Evolutionary conservation across 768 basidiomycete species (phyloP).

Genomic region (Lentinula boryana): DNA sequence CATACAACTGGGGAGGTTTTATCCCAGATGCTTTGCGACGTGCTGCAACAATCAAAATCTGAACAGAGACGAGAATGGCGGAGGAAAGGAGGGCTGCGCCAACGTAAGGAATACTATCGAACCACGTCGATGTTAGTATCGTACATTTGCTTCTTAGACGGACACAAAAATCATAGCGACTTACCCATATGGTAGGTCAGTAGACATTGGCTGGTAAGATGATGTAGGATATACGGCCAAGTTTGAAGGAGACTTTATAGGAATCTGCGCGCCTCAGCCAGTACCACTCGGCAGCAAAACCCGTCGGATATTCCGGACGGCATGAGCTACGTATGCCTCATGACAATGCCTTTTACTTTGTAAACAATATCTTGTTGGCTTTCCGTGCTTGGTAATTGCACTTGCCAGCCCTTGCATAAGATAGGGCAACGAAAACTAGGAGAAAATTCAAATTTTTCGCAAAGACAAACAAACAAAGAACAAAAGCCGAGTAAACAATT

Average conservation of each 20-base stretch:
- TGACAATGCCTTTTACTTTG: no score
- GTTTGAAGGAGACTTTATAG: neutral
- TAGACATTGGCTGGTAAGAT: neutral
- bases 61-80: neutral
- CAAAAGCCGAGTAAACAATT: no score
- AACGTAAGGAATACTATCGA: neutral
- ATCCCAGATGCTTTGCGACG: constrained; percentile 31
- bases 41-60: neutral
- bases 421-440: no score
- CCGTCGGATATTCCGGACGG: constrained; percentile 1
- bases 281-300: neutral
- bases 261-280: neutral
- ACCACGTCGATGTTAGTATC: no score
- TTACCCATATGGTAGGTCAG: neutral
- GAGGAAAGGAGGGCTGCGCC: constrained; percentile 1
- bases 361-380: no score
- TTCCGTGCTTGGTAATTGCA: no score
- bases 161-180: neutral
- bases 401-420: no score
- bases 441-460: no score
- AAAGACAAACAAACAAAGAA: no score
- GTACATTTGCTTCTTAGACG: no score
- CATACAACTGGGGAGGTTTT: constrained; percentile 44
- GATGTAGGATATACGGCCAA: neutral
- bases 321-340: neutral